Conservation (phyloP, 139 green algal genomes). For the Coelastrella sp. region DNA sequence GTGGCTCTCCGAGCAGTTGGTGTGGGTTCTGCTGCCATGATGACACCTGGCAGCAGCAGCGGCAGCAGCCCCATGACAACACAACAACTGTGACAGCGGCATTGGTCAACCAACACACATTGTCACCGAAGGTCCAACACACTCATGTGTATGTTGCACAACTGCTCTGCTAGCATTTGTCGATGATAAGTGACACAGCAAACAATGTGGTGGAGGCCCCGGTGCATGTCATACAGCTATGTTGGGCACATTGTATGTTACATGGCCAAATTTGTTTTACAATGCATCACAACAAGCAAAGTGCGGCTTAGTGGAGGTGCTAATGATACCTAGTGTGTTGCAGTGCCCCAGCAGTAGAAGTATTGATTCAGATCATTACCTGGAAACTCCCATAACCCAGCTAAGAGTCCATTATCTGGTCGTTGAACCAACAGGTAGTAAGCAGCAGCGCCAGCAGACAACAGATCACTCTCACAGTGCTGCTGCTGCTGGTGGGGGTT, state of each 20-base stretch:
- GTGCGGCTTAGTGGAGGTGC: no score
- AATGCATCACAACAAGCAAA: no score
- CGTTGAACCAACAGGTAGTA: slow-evolving; percentile 74
- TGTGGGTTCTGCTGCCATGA: not conserved
- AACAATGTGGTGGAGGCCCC: no score
- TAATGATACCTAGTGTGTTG: no score
- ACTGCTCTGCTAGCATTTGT: no score
- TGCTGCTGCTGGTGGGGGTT: not conserved
- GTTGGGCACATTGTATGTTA: no score
- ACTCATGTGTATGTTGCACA: not conserved
- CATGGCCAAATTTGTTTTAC: no score
- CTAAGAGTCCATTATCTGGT: slow-evolving; percentile 71
- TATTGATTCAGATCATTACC: not conserved
- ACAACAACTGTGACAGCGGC: not conserved
- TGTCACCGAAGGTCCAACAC: not conserved
- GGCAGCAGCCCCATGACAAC: not conserved
- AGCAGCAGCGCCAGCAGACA: slow-evolving; percentile 13
- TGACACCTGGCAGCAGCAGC: slow-evolving; percentile 16
- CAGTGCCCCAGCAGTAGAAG: no score
- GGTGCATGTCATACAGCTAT: no score
- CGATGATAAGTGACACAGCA: no score
- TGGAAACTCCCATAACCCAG: slow-evolving; percentile 85
- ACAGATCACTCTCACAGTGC: not conserved
- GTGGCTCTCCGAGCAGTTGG: not conserved
- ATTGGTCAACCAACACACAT: not conserved